phyloP scores from a whole-genome alignment of 257 asterid species.

The Solanum sejunctum region DNA sequence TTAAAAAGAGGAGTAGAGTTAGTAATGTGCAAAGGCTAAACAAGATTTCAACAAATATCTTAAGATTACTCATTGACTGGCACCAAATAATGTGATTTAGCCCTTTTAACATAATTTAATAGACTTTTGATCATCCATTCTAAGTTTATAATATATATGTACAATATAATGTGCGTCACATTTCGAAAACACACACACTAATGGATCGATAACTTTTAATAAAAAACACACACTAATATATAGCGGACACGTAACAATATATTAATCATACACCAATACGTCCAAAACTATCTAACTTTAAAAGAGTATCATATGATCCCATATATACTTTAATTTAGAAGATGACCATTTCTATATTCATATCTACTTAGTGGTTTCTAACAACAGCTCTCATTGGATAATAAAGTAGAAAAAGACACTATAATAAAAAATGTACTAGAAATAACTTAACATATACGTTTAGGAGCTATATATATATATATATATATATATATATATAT shows the following conservation, averaged over 20 bases:
- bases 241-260: background rate
- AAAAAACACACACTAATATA: too few relatives aligned
- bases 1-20: background rate
- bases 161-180: background rate
- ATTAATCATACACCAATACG: background rate
- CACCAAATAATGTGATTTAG: background rate
- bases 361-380: background rate
- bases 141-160: background rate
- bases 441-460: background rate
- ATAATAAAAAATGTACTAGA: background rate
- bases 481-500: background rate
- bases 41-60: background rate
- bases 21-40: background rate
- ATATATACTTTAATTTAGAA: background rate
- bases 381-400: background rate
- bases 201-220: background rate
- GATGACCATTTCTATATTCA: background rate
- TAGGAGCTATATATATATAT: background rate
- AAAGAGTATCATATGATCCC: background rate
- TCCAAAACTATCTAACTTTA: background rate
- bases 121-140: background rate
- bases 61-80: background rate
- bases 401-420: background rate
- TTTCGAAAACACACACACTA: background rate
- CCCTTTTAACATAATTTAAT: background rate